phyloP scores from a whole-genome alignment of 805 yeast genomes.

The Suhomyces kilbournensis region DNA sequence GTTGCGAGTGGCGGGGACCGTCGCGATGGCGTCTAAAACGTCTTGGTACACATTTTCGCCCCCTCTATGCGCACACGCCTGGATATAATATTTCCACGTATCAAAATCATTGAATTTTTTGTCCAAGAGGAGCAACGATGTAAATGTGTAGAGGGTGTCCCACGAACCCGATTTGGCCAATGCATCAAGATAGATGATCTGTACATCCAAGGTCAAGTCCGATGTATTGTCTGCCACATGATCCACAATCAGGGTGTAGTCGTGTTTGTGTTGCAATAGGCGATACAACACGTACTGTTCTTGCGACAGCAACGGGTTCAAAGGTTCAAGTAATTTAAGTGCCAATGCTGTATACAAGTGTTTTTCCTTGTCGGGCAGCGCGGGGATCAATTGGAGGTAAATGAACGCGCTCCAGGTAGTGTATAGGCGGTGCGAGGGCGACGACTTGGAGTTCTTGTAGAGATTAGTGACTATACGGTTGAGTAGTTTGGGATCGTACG shows the following conservation, averaged over 20 bases:
- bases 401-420: slow-evolving; percentile 58
- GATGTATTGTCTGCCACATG: slow-evolving; percentile 33
- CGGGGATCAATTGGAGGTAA: slow-evolving; percentile 40
- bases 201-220: slow-evolving; percentile 58
- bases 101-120: slow-evolving; percentile 69
- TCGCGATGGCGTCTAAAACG: neutral
- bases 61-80: neutral
- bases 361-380: slow-evolving; percentile 42
- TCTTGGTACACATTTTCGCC: neutral
- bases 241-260: slow-evolving; percentile 28
- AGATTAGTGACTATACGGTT: slow-evolving; percentile 50
- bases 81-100: slow-evolving; percentile 54
- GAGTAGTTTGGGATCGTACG: slow-evolving; percentile 47
- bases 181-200: slow-evolving; percentile 49
- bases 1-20: neutral
- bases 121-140: slow-evolving; percentile 41
- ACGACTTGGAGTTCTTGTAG: slow-evolving; percentile 24
- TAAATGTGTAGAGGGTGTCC: slow-evolving; percentile 40
- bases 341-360: slow-evolving; percentile 61
- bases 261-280: slow-evolving; percentile 40
- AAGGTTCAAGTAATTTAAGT: slow-evolving; percentile 49
- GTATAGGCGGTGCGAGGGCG: slow-evolving; percentile 22
- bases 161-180: slow-evolving; percentile 43
- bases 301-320: slow-evolving; percentile 59
- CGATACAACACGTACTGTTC: slow-evolving; percentile 61